Evolutionary conservation across 345 rosid species (phyloP), one percentile per base, ranked within the genome.

Genomic region (Lepidium didymum): DNA sequence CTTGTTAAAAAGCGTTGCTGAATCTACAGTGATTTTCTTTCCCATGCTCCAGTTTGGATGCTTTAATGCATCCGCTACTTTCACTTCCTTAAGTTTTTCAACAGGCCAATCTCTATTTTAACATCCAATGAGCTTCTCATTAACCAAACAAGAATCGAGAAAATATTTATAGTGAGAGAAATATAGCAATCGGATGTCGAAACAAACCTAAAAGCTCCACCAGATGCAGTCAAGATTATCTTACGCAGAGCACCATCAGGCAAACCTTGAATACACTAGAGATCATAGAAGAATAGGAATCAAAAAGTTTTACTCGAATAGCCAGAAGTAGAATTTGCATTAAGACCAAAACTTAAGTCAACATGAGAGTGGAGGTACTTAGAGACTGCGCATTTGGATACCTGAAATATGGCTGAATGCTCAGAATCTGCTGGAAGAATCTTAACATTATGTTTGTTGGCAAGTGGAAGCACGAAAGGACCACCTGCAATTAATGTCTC

Each of bases 391-490:
- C 19, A 11, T 25, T 54, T 9, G 2, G 3, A 44, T 77, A 91
- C 97, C 96, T 94, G 99, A 78, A 94, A 94, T 79, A 94, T 87
- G 42, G 99, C 96, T 67, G 97, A 94, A 81, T 94, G 99, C 73
- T 94, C 99, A 4, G 99, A 94, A 87, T 91, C 99, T 64, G 99
- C 96, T 1, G 97, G 96, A 78, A 94, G 97, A 76, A 94, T 89
- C 73, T 94, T 94, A 19, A 94, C 92, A 10, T 87, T 89, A 79
- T 89, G 82, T 70, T 89, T 89, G 36, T 81, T 91, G 47, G 97
- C 96, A 7, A 91, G 95, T 60, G 97, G 99, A 35, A 94, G 97
- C 74, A 94, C 90, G 77, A 89, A 94, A 34, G 96, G 99, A 44
- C 97, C 97, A 41, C 96, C 99, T 34, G 99, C 96, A 27, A 91